Base-by-base conservation (phyloP, 371 early-diverging fungal genomes). In the Mortierella sp. region DNA sequence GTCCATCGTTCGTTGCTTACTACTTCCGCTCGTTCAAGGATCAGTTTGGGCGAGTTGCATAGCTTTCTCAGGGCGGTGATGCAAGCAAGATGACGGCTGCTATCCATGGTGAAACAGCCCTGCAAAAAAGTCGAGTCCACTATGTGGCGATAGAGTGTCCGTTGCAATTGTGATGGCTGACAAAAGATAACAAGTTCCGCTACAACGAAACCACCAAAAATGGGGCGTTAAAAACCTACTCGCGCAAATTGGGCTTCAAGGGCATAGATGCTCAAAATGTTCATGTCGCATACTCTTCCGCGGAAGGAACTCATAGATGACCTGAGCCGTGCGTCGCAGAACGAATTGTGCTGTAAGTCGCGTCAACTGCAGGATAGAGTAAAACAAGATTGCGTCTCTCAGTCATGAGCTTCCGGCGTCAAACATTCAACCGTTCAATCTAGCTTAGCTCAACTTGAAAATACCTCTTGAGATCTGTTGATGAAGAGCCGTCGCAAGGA, bases 281-380 rank as follows among this genome's bases (percentile, higher is more conserved):
- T 5, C 19, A 43, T 24, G 38, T 30, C 27, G 24, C 27, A 3
- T 72, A 78, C 78, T 65, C 72, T 87, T 91, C 1, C 84, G 81
- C 14, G 90, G 92, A 26, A 93, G 78, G 58, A 84, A 85, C 55
- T 83, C 68, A 3, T 81, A 70, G 54, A 84, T 87, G 16, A 86
- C 82, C 28, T 83, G 74, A 45, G 84, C 84, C 0, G 83, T 82
- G 45, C 90, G 84, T 27, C 89, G 64, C 43, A 90, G 65, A 26
- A 89, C 80, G 62, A 89, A 91, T 39, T 70, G 81, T 28, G 71
- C 64, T 10, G 88, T 87, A 8, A 88, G 34, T 12, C 81, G 60
- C 3, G 80, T 53, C 8, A 91, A 80, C 82, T 84, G n/a, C n/a
- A n/a, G n/a, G n/a, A n/a, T n/a, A n/a, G n/a, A n/a, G n/a, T n/a